phyloP scores from a whole-genome alignment of 1,139 yeast genomes.

The Lodderomyces oxycetoniae region DNA sequence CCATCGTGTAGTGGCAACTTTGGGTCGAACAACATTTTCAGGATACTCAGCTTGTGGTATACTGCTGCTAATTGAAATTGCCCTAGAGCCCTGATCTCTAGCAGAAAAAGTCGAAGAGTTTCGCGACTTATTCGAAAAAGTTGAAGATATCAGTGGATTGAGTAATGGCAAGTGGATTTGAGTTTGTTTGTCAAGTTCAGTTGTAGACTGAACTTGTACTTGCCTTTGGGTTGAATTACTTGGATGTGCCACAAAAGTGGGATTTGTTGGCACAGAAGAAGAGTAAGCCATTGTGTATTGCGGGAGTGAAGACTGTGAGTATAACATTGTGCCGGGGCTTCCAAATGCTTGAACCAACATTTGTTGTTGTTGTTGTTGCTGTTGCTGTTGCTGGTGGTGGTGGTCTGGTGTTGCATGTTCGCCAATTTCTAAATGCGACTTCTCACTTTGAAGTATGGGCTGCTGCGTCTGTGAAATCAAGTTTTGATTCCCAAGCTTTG shows the following conservation, averaged over 20 bases:
- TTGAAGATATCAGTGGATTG: conserved; percentile 6
- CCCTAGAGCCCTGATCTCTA: conserved; percentile 15
- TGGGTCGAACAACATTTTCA: conserved; percentile 26
- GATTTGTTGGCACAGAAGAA: conserved; percentile 5
- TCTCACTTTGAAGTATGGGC: neutral
- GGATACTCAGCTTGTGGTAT: conserved; percentile 14
- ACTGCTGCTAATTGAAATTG: conserved; percentile 15
- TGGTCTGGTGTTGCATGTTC: neutral
- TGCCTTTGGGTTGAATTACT: conserved; percentile 9
- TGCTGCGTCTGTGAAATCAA: conserved; percentile 1
- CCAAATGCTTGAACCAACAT: conserved; percentile 6
- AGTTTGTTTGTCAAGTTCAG: conserved; percentile 2
- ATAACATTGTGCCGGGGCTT: conserved; percentile 10
- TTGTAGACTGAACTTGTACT: conserved; percentile 1
- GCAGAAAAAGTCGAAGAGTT: conserved; percentile 5
- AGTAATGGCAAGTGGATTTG: conserved; percentile 1
- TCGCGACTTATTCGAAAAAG: conserved; percentile 6
- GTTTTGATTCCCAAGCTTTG: conserved; percentile 1
- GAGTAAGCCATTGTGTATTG: conserved; percentile 11
- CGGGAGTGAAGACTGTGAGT: conserved; percentile 11
- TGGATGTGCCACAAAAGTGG: conserved; percentile 5
- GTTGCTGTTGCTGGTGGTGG: conserved; percentile 7
- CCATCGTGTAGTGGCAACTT: conserved; percentile 45
- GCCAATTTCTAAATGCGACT: neutral
- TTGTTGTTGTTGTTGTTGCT: conserved; percentile 6